Evolutionary conservation across 2,329 filamentous ascomycete genomes (phyloP).

Genomic region (Aspergillus spinulosporus): DNA sequence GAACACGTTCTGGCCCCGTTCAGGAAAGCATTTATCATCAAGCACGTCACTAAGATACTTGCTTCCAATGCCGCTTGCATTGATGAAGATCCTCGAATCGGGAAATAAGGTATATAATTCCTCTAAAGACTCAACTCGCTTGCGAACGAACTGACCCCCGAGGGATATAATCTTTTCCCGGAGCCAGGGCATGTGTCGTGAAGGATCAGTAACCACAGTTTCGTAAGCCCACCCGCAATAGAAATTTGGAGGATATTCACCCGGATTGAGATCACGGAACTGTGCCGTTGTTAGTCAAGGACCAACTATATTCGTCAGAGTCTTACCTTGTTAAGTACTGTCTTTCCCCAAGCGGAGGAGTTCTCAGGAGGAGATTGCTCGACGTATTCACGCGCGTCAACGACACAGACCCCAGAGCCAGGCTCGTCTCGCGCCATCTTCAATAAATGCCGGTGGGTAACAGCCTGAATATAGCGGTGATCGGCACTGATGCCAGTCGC

Average conservation of each 20-base stretch:
- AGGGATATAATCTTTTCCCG: constrained; percentile 30
- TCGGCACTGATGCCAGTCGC: constrained; percentile 38
- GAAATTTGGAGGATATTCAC: constrained; percentile 38
- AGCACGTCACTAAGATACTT: constrained; percentile 35
- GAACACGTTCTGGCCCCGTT: constrained; percentile 43
- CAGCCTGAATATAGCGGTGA: constrained; percentile 37
- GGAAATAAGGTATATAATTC: constrained; percentile 39
- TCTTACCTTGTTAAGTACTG: constrained; percentile 36
- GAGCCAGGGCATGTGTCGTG: constrained; percentile 40
- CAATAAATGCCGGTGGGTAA: constrained; percentile 37
- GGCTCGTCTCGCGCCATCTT: constrained; percentile 38
- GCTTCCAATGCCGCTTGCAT: constrained; percentile 42
- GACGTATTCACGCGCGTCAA: constrained; percentile 38
- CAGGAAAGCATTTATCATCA: constrained; percentile 38
- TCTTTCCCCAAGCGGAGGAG: constrained; percentile 39
- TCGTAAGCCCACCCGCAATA: constrained; percentile 39
- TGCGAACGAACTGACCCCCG: constrained; percentile 38
- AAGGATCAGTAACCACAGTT: constrained; percentile 41
- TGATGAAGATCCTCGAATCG: constrained; percentile 39
- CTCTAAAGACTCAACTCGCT: constrained; percentile 34
- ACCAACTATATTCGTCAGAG: too few species aligned
- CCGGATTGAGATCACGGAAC: constrained; percentile 35
- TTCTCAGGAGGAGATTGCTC: constrained; percentile 34
- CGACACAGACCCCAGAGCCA: constrained; percentile 37
- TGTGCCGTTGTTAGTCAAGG: constrained; percentile 10